phyloP scores from a whole-genome alignment of 2,329 filamentous ascomycete species.

The Harringtonia lauricola region DNA sequence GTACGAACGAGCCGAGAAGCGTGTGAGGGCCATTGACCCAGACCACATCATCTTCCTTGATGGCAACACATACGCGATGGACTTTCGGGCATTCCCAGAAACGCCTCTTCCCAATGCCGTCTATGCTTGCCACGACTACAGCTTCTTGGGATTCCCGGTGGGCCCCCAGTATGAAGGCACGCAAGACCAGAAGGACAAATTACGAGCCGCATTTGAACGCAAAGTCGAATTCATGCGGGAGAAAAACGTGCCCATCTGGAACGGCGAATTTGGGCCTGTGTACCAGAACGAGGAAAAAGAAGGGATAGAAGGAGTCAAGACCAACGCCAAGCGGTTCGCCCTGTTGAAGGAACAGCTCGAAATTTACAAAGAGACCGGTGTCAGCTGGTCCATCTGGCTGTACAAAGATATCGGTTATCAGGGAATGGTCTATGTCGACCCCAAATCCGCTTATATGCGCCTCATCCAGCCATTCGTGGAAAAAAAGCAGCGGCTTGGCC shows the following conservation, averaged over 20 bases:
- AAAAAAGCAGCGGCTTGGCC: constrained; percentile 38
- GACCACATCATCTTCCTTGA: constrained; percentile 39
- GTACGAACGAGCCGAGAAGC: constrained; percentile 25
- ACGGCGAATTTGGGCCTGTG: constrained; percentile 34
- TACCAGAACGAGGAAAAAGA: constrained; percentile 24
- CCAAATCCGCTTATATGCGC: constrained; percentile 32
- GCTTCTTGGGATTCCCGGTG: constrained; percentile 35
- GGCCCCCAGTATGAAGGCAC: constrained; percentile 22
- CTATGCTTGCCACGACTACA: constrained; percentile 43
- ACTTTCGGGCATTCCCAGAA: constrained; percentile 29
- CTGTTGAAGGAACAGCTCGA: constrained; percentile 25
- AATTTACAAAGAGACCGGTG: constrained; percentile 16
- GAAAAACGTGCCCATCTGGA: constrained; percentile 27
- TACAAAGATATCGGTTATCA: constrained; percentile 27
- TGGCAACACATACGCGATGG: constrained; percentile 42
- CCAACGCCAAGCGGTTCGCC: constrained; percentile 24
- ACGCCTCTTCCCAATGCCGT: constrained; percentile 32
- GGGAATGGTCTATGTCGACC: constrained; percentile 35
- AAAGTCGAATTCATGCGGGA: constrained; percentile 28
- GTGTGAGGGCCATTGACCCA: constrained; percentile 25
- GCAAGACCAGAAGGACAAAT: constrained; percentile 24
- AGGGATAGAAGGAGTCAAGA: no score
- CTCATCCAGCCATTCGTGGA: constrained; percentile 37
- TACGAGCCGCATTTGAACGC: constrained; percentile 22
- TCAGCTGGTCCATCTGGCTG: constrained; percentile 13